Evolutionary conservation across 1,284 basidiomycete genomes (phyloP).

Genomic region (Tetrapyrgos nigripes): DNA sequence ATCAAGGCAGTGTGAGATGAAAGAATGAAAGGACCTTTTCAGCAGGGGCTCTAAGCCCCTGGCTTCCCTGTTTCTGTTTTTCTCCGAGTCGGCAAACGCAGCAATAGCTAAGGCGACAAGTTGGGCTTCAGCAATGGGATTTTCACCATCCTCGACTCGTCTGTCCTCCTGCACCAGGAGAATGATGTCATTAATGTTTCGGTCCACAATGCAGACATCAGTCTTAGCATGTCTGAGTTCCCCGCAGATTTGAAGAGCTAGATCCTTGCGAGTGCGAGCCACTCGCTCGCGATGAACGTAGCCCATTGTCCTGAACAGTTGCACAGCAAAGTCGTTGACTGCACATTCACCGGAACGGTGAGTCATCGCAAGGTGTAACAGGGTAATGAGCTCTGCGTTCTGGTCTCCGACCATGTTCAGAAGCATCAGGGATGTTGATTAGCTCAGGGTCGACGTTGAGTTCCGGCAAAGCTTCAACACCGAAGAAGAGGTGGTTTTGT

Average conservation of each 20-base stretch:
- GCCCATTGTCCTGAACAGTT: constrained; percentile 33
- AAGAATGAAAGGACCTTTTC: constrained; percentile 22
- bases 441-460: constrained; percentile 31
- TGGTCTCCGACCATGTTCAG: constrained; percentile 23
- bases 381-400: constrained; percentile 24
- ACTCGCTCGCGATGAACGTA: constrained; percentile 32
- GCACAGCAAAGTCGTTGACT: constrained; percentile 37
- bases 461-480: constrained; percentile 26
- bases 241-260: constrained; percentile 32
- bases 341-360: constrained; percentile 26
- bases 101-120: constrained; percentile 43
- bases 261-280: constrained; percentile 27
- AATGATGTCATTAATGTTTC: constrained; percentile 28
- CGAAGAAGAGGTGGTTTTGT: constrained; percentile 31
- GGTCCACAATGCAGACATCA: constrained; percentile 40
- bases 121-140: constrained; percentile 32
- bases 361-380: constrained; percentile 34
- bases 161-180: constrained; percentile 43
- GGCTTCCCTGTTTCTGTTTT: constrained; percentile 27
- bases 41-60: constrained; percentile 26
- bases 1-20: constrained; percentile 9
- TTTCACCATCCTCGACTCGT: constrained; percentile 14
- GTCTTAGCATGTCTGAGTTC: constrained; percentile 29
- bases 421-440: constrained; percentile 22
- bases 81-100: constrained; percentile 38